Conservation (phyloP, 192 early-diverging fungal species). For the Paraglomus brasilianum region DNA sequence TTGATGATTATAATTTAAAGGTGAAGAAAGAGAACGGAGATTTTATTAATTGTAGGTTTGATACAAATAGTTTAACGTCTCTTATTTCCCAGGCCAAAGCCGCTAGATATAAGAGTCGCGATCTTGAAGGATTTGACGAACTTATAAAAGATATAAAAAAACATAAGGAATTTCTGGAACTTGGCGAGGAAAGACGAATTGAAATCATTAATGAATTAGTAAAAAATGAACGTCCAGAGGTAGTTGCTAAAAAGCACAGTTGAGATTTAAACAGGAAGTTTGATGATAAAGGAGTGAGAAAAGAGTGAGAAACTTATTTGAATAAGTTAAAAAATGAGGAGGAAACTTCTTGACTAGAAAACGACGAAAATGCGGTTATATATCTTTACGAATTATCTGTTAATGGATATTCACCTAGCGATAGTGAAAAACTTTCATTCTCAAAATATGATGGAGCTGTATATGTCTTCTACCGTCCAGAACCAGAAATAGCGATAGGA, state of each 20-base stretch:
- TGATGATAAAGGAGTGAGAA: background rate
- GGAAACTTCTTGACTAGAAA: slow-evolving; percentile 8
- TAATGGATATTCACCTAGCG: background rate
- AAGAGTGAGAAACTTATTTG: background rate
- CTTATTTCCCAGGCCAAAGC: background rate
- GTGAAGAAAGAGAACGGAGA: background rate
- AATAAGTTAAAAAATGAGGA: background rate
- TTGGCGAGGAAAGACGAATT: background rate
- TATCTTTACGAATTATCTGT: background rate
- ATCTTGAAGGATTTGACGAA: background rate
- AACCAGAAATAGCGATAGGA: background rate
- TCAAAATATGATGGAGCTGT: background rate
- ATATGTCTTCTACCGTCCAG: background rate
- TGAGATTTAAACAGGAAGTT: no score
- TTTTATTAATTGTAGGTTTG: no score
- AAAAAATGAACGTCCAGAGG: background rate
- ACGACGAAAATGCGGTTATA: background rate
- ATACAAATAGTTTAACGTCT: background rate
- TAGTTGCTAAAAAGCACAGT: slow-evolving; percentile 13
- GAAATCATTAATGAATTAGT: background rate
- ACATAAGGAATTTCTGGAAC: background rate
- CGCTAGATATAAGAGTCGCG: background rate
- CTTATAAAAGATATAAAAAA: background rate
- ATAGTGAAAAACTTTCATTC: background rate
- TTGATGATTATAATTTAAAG: slow-evolving; percentile 13